Evolutionary conservation across 139 green algal species (phyloP).

Genomic region (Picochlorum sp.): DNA sequence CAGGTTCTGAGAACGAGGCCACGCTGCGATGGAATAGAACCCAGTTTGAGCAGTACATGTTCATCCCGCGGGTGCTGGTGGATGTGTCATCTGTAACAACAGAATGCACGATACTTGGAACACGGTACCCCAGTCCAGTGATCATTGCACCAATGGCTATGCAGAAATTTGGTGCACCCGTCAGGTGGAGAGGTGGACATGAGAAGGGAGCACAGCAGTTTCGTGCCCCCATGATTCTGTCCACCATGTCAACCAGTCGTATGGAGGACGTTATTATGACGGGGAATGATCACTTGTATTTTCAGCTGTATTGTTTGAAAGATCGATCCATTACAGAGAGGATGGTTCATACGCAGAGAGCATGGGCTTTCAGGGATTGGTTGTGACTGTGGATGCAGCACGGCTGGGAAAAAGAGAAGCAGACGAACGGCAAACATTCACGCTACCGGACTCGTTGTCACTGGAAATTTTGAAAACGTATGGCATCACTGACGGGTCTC

Average conservation of each 20-base stretch:
- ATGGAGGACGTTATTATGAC: conserved; percentile 40
- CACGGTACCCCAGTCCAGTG: conserved; percentile 41
- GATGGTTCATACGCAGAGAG: conserved; percentile 57
- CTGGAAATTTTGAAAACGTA: conserved; percentile 42
- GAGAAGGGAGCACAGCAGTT: conserved; percentile 25
- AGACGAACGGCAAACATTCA: conserved; percentile 60
- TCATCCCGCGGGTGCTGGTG: conserved; percentile 53
- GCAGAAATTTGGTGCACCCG: conserved; percentile 62
- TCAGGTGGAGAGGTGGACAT: conserved; percentile 57
- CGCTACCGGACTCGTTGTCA: conserved; percentile 38
- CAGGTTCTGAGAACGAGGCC: conserved; percentile 30
- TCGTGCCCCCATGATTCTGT: conserved; percentile 51
- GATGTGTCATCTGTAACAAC: conserved; percentile 49
- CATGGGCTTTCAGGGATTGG: conserved; percentile 63
- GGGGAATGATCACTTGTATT: conserved; percentile 36
- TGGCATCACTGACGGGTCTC: neutral
- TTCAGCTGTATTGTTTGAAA: conserved; percentile 59
- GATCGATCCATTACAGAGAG: conserved; percentile 44
- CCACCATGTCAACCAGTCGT: conserved; percentile 59
- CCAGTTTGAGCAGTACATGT: conserved; percentile 30
- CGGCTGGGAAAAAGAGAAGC: conserved; percentile 58
- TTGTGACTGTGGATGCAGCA: conserved; percentile 84
- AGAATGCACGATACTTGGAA: conserved; percentile 29
- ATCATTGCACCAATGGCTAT: conserved; percentile 80
- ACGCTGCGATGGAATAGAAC: conserved; percentile 43